Evolutionary conservation across 495 filamentous ascomycete species (phyloP), one percentile per base, ranked within the genome.

Genomic region (Apodospora peruviana): DNA sequence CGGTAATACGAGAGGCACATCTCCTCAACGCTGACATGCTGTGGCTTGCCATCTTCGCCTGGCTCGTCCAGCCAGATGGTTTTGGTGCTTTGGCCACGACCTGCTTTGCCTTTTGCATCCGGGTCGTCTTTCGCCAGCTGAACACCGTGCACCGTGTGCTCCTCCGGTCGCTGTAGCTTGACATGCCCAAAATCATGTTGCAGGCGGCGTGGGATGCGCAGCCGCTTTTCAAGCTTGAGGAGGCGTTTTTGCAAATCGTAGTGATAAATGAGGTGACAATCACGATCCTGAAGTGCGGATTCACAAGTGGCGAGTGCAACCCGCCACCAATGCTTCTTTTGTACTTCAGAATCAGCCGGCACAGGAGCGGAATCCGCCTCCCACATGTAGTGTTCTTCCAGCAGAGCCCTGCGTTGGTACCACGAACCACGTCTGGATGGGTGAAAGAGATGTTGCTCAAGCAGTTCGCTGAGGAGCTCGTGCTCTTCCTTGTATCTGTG

Each of bases 301-400:
- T 95, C 89, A 62, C 93, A 97, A 0, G 93, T 96, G n/a, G 70
- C 69, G 11, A 88, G 69, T 1, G 93, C 87, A 37, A 85, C 74
- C 43, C 82, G 75, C 62, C 83, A 86, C 91, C 91, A 98, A 55
- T 87, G 75, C 61, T 87, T 91, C 65, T 85, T 90, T 55, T 85
- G 84, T 17, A 61, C 55, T 9, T 75, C 73, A 8, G 49, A 29
- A 40, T 67, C 59, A 11, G 48, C 35, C 17, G 61, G 62, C 3
- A 58, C 47, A 1, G 63, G 68, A 0, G 64, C 58, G 0, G 81
- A 70, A 1, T 73, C 77, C 2, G 87, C 58, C 1, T 74, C 72
- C 62, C 79, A 74, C 87, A 96, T 91, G 60, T 98, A 97, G 54
- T 91, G 89, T 66, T 98, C 93, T 69, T 98, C 93, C 16, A 98